phyloP scores from a whole-genome alignment of 1,139 yeast genomes.

The Hyphopichia khmerensis region DNA sequence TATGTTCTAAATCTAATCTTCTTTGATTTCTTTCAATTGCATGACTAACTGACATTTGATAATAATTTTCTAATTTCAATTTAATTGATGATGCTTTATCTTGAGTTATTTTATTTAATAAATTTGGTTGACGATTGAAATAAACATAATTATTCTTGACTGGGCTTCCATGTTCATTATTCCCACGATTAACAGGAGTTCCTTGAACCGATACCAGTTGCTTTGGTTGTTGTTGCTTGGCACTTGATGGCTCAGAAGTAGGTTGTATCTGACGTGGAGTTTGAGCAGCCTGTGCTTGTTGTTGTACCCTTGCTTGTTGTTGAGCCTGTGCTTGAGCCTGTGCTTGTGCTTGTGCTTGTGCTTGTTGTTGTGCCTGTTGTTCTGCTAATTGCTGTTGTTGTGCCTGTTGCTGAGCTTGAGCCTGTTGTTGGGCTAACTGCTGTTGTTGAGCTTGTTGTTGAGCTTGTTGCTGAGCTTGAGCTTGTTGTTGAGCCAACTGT shows the following conservation, averaged over 20 bases:
- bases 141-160: conserved; percentile 51
- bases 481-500: conserved; percentile 9
- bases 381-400: too few relatives aligned
- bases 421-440: conserved; percentile 10
- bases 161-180: conserved; percentile 2
- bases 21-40: conserved; percentile 83
- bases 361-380: conserved; percentile 8
- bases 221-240: neutral
- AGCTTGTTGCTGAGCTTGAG: conserved; percentile 5
- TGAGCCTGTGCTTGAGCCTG: neutral
- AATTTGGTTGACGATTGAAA: conserved; percentile 86
- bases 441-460: conserved; percentile 5
- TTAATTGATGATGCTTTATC: conserved; percentile 76
- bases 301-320: neutral
- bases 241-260: conserved; percentile 10
- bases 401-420: conserved; percentile 5
- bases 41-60: conserved; percentile 73
- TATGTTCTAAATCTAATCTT: conserved; percentile 69
- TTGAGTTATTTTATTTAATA: conserved; percentile 61
- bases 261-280: conserved; percentile 12
- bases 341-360: conserved; percentile 9
- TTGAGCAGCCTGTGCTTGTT: neutral
- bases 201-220: conserved; percentile 4
- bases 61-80: conserved; percentile 68
- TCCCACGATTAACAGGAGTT: neutral